These are phyloP conservation scores for Leucocoprinus birnbaumii DNA, from an alignment of 768 basidiomycete genomes.

Conservation along the genomic window DNA sequence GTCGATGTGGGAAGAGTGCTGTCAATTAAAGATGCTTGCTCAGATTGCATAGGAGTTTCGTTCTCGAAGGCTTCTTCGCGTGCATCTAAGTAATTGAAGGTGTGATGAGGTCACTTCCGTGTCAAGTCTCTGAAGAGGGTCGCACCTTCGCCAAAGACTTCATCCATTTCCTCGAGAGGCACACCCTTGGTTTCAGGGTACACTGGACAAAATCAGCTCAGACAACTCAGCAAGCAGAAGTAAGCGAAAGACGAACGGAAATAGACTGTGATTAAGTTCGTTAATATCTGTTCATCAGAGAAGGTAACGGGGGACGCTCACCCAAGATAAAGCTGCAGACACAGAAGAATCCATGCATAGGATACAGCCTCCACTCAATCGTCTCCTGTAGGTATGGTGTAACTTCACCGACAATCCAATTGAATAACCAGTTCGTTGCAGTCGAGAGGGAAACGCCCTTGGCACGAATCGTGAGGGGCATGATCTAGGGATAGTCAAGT, in stretches of 20 bases:
- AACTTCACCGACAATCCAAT: conserved; percentile 84
- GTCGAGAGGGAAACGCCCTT: conserved; percentile 97
- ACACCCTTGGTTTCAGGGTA: conserved; percentile 88
- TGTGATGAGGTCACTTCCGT: not conserved
- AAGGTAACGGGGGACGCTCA: conserved; percentile 21
- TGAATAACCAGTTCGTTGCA: conserved; percentile 87
- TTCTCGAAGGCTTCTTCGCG: conserved; percentile 64
- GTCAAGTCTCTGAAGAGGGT: not conserved
- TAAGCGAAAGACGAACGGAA: conserved; percentile 50
- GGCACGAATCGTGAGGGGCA: conserved; percentile 85
- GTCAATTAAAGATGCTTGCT: conserved; percentile 4
- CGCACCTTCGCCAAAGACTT: conserved; percentile 85
- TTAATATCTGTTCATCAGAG: conserved; percentile 2
- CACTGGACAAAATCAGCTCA: conserved; percentile 37
- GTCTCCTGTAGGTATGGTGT: conserved; percentile 86
- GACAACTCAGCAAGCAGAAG: not conserved
- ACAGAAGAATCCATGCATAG: conserved; percentile 95
- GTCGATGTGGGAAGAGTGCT: conserved; percentile 9
- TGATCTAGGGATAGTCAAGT: conserved; percentile 51
- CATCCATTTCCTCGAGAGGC: conserved; percentile 89
- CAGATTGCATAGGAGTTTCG: conserved; percentile 48
- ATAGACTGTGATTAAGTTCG: conserved; percentile 47
- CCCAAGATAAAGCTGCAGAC: conserved; percentile 81
- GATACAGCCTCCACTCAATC: conserved; percentile 90
- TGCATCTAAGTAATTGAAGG: conserved; percentile 30